Percentiles rank a stretch among this genome's conserved stretches.
Conservation (phyloP, 179 eudicot species). For the Silene coronaria region DNA sequence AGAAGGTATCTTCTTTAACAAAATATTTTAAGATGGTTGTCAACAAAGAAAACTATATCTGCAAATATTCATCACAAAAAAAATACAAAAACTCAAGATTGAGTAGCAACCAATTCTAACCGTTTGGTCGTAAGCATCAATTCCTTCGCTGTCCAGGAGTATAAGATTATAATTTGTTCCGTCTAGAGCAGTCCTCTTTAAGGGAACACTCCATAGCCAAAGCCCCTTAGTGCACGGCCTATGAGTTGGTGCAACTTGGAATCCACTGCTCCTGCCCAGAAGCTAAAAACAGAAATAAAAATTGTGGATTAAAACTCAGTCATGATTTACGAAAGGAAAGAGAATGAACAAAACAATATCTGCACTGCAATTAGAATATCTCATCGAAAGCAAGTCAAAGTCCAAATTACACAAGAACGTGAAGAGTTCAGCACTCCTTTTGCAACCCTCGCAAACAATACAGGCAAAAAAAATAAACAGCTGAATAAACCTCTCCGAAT, state of each 20-base stretch:
- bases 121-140: slow-evolving; percentile 99
- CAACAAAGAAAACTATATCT: slow-evolving; percentile 5
- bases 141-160: slow-evolving; percentile 91
- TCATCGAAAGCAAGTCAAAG: background rate
- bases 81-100: background rate
- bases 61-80: background rate
- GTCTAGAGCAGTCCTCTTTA: slow-evolving; percentile 86
- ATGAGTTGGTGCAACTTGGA: slow-evolving; percentile 86
- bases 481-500: background rate
- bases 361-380: background rate
- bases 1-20: background rate
- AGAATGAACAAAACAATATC: background rate
- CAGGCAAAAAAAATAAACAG: background rate
- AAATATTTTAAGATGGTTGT: background rate
- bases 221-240: slow-evolving; percentile 90
- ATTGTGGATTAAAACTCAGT: background rate
- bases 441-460: background rate
- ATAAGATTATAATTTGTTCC: slow-evolving; percentile 94
- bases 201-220: slow-evolving; percentile 96
- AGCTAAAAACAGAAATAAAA: slow-evolving; percentile 36
- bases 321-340: background rate
- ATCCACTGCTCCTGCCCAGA: slow-evolving; percentile 92
- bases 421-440: background rate
- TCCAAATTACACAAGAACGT: background rate
- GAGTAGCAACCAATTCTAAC: slow-evolving; percentile 34